Evolutionary conservation across 2,329 filamentous ascomycete genomes (phyloP).

Genomic region (Fusarium sp.): DNA sequence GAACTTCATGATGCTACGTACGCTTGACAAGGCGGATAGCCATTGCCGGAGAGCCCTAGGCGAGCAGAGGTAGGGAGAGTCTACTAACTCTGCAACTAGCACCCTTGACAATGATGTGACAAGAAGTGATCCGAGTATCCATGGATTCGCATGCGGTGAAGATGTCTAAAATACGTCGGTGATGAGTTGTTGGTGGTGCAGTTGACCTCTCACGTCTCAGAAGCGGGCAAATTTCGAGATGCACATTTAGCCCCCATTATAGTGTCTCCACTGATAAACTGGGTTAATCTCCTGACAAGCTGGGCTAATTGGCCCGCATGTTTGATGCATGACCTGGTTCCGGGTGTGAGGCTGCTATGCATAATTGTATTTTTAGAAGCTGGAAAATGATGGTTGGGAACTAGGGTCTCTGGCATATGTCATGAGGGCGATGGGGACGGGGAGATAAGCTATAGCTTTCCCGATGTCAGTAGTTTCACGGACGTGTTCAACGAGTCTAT

Average conservation of each 20-base stretch:
- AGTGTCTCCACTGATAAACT: slow-evolving; percentile 13
- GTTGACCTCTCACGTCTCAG: slow-evolving; percentile 27
- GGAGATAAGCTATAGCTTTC: not conserved
- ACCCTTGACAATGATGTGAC: not conserved
- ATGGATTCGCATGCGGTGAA: slow-evolving; percentile 27
- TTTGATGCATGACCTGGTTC: slow-evolving; percentile 34
- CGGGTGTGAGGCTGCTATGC: slow-evolving; percentile 36
- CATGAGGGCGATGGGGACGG: not conserved
- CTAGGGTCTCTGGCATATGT: slow-evolving; percentile 20
- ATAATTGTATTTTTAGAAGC: slow-evolving; percentile 40
- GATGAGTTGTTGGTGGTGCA: slow-evolving; percentile 22
- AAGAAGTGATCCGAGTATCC: slow-evolving; percentile 7
- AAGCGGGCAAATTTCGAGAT: slow-evolving; percentile 28
- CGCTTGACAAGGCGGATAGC: not conserved
- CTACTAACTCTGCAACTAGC: slow-evolving; percentile 3
- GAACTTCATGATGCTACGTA: slow-evolving; percentile 12
- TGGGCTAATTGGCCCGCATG: slow-evolving; percentile 36
- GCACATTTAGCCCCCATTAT: slow-evolving; percentile 41
- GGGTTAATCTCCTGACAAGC: not conserved
- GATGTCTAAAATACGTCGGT: slow-evolving; percentile 5
- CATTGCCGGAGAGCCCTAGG: not conserved
- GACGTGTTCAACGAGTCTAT: not conserved
- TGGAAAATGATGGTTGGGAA: slow-evolving; percentile 3
- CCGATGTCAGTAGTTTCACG: not conserved
- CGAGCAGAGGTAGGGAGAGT: not conserved